phyloP scores from a whole-genome alignment of 2,329 filamentous ascomycete genomes.

The Colletotrichum cordylinicola region DNA sequence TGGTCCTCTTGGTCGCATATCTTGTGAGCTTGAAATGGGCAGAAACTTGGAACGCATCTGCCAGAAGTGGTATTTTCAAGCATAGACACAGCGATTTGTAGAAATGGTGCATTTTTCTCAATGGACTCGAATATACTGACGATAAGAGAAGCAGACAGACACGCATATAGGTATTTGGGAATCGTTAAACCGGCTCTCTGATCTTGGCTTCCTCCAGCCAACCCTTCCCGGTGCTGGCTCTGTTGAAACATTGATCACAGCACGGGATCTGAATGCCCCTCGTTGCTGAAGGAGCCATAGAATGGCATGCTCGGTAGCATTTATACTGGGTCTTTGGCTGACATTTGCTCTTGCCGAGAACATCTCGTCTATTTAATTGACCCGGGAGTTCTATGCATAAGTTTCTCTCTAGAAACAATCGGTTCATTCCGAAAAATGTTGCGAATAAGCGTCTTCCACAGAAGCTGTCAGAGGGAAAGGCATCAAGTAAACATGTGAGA shows the following conservation, averaged over 20 bases:
- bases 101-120: not conserved
- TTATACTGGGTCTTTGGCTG: not conserved
- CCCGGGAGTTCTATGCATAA: fast-evolving
- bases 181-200: not conserved
- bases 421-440: fast-evolving
- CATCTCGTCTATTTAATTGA: not conserved
- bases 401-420: not conserved
- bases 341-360: not conserved
- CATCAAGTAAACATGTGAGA: no score
- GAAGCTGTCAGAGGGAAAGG: no score
- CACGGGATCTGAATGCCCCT: not conserved
- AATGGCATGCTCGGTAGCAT: no score
- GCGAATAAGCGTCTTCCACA: no score
- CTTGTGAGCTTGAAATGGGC: not conserved
- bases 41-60: not conserved
- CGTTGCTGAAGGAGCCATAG: not conserved
- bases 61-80: fast-evolving
- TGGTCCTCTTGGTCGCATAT: not conserved
- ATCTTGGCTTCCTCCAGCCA: not conserved
- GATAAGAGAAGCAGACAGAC: not conserved
- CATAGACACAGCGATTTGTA: not conserved
- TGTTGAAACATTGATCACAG: not conserved
- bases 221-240: not conserved
- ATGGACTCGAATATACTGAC: not conserved
- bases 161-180: not conserved